Evolutionary conservation across 441 rosid species (phyloP).

Genomic region (Gossypium trilobum): DNA sequence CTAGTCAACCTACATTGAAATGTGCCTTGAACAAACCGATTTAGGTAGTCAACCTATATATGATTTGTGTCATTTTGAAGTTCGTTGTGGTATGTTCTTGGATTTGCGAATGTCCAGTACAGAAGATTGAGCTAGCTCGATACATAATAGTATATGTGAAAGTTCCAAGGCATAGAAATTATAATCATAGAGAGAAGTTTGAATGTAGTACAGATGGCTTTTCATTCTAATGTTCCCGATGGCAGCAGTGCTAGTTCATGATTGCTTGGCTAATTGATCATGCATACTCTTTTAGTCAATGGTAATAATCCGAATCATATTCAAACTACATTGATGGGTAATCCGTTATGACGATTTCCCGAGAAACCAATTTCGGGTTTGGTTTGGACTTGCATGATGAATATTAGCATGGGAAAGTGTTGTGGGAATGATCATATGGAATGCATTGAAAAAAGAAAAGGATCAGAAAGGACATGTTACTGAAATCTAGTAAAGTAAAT

Average conservation of each 20-base stretch:
- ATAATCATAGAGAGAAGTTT: not conserved
- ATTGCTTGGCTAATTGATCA: not conserved
- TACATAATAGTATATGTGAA: not conserved
- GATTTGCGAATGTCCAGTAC: not conserved
- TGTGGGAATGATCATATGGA: not conserved
- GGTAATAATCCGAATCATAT: too few relatives aligned
- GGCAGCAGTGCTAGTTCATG: not conserved
- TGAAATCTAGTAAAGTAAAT: too few relatives aligned
- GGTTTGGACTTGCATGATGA: not conserved
- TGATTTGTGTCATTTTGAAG: constrained; percentile 23
- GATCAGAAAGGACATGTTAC: too few relatives aligned
- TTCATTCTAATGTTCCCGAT: not conserved
- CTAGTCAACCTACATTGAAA: constrained; percentile 3
- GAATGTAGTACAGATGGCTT: not conserved
- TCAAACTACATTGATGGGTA: too few relatives aligned
- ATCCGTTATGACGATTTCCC: not conserved
- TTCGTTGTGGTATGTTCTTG: not conserved
- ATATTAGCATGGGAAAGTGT: not conserved
- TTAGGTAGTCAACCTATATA: not conserved
- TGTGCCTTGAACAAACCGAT: constrained; percentile 11
- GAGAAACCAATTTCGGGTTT: not conserved
- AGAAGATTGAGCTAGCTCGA: not conserved
- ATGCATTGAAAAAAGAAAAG: not conserved
- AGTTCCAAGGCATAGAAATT: not conserved
- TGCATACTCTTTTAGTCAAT: not conserved